Percentiles rank a stretch among this genome's conserved stretches.
Evolutionary conservation across 2,329 filamentous ascomycete genomes (phyloP).

Genomic region (Penicillium sp.): DNA sequence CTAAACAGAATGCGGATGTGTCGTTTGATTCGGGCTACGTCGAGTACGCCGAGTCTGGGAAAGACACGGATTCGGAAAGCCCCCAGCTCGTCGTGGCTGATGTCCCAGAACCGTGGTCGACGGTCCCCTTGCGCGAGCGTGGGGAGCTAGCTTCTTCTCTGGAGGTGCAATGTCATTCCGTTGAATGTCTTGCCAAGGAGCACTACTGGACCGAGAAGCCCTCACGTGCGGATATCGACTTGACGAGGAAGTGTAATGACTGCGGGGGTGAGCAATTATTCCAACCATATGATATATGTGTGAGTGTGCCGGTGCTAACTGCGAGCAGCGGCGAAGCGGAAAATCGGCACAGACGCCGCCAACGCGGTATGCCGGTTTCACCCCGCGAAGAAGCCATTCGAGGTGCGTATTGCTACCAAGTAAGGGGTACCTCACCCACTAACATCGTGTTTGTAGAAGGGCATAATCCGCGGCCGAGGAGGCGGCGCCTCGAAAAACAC

Average conservation of each 20-base stretch:
- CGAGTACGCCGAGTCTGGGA: background rate
- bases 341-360: background rate
- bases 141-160: background rate
- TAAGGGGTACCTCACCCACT: background rate
- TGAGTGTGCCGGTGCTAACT: no score
- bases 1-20: no score
- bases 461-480: background rate
- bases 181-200: background rate
- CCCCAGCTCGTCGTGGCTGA: background rate
- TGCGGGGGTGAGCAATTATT: background rate
- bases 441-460: background rate
- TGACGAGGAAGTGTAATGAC: slow-evolving; percentile 1
- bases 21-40: no score
- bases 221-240: background rate
- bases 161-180: background rate
- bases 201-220: background rate
- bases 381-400: background rate
- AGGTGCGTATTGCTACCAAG: background rate
- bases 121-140: background rate
- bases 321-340: background rate
- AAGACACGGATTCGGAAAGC: no score
- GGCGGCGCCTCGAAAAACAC: background rate
- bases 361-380: background rate
- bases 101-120: background rate
- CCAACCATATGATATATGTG: background rate